A percentile compares a stretch with the other conserved stretches of the same genome.
Evolutionary conservation across 164 flowering plant species (phyloP).

Genomic region (Tinospora cordifolia): DNA sequence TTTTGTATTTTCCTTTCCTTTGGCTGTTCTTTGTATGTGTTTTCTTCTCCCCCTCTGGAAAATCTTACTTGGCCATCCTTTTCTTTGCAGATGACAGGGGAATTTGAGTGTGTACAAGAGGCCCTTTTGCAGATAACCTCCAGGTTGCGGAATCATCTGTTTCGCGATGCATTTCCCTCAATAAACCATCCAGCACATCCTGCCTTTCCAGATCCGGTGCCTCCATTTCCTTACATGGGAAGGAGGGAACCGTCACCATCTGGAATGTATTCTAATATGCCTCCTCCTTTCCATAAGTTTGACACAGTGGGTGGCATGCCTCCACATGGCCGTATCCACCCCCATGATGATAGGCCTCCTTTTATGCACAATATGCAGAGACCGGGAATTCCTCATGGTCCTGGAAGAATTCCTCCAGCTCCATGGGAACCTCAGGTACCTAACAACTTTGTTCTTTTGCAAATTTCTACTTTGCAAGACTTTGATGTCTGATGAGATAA

Average conservation of each 20-base stretch:
- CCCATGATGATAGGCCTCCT: constrained; percentile 54
- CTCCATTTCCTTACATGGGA: constrained; percentile 51
- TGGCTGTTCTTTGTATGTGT: background rate
- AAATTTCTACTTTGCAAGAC: background rate
- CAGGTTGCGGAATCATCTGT: constrained; percentile 57
- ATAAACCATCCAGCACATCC: constrained; percentile 41
- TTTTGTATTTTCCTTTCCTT: background rate
- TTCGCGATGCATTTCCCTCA: constrained; percentile 61
- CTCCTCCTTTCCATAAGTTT: constrained; percentile 52
- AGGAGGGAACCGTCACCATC: constrained; percentile 73
- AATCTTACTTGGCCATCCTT: constrained; percentile 5
- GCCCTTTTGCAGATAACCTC: constrained; percentile 82
- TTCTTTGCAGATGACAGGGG: constrained; percentile 67
- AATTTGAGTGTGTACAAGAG: constrained; percentile 74
- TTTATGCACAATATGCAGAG: constrained; percentile 54
- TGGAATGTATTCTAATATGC: constrained; percentile 43
- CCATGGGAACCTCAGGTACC: constrained; percentile 77
- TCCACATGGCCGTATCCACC: constrained; percentile 47
- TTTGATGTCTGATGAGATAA: too few relatives aligned
- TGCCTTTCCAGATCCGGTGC: constrained; percentile 48
- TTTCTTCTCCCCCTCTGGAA: background rate
- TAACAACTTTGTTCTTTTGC: background rate
- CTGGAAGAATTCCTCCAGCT: constrained; percentile 52
- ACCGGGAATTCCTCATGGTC: constrained; percentile 45
- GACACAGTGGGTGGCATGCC: constrained; percentile 45